phyloP scores from a whole-genome alignment of 1,284 basidiomycete genomes.

The Pyrrhoderma noxium region DNA sequence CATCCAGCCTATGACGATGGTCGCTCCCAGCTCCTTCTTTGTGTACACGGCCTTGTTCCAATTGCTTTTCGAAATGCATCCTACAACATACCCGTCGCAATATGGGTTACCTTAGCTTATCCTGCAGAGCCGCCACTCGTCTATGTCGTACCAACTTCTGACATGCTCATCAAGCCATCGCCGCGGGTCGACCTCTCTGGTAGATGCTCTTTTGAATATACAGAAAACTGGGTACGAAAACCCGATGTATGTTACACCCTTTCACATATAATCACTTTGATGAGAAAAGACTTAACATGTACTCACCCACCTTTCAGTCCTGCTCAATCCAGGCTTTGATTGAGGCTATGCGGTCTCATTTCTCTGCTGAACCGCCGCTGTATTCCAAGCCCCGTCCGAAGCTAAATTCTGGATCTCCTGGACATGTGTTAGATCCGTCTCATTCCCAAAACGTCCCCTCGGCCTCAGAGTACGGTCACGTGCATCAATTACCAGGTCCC shows the following conservation, averaged over 20 bases:
- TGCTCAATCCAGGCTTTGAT: conserved; percentile 62
- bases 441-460: neutral
- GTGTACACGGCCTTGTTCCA: conserved; percentile 85
- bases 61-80: conserved; percentile 70
- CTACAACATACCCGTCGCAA: conserved; percentile 91
- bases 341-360: conserved; percentile 70
- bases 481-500: conserved; percentile 3
- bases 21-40: conserved; percentile 84
- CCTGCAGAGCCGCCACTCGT: conserved; percentile 77
- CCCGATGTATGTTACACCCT: conserved; percentile 58
- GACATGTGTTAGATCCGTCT: no score
- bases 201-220: conserved; percentile 59
- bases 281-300: conserved; percentile 15
- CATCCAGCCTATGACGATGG: conserved; percentile 86
- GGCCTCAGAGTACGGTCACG: conserved; percentile 13
- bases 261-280: conserved; percentile 17
- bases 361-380: conserved; percentile 83
- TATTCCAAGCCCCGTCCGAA: conserved; percentile 70
- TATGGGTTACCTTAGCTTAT: conserved; percentile 85
- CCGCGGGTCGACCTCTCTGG: conserved; percentile 82
- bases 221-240: conserved; percentile 74
- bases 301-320: conserved; percentile 40
- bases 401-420: conserved; percentile 7
- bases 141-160: conserved; percentile 92
- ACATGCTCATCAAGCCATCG: conserved; percentile 83